phyloP scores from a whole-genome alignment of 768 basidiomycete species.

The Tulasnella sp. region DNA sequence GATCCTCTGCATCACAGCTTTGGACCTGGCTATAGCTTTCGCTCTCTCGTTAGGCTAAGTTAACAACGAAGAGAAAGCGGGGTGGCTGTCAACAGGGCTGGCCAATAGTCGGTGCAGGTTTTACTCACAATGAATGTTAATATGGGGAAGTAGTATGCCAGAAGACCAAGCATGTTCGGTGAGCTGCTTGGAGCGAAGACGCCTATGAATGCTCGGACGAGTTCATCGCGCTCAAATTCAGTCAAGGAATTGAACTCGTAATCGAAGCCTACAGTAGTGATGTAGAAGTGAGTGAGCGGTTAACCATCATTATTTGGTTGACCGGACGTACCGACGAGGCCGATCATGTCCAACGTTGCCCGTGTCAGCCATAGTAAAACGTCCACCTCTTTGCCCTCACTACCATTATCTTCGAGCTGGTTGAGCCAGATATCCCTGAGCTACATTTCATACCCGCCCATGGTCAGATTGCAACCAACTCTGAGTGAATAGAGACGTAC shows the following conservation, averaged over 20 bases:
- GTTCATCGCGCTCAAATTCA: constrained; percentile 34
- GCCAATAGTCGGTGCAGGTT: not conserved
- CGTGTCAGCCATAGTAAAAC: constrained; percentile 15
- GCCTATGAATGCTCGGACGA: constrained; percentile 35
- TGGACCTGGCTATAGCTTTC: not conserved
- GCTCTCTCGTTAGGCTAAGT: constrained; percentile 1
- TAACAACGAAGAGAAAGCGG: not conserved
- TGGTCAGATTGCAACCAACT: not conserved
- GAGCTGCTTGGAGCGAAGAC: constrained; percentile 30
- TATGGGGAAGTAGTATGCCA: not conserved
- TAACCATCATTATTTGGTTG: not conserved
- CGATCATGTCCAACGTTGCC: constrained; percentile 33
- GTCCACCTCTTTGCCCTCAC: not conserved
- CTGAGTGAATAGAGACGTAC: constrained; percentile 34
- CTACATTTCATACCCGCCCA: not conserved
- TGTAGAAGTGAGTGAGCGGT: not conserved
- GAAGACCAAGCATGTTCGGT: not conserved
- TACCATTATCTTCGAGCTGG: not conserved
- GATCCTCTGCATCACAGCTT: not conserved
- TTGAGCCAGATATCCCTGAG: constrained; percentile 18
- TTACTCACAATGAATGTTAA: not conserved
- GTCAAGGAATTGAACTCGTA: constrained; percentile 38
- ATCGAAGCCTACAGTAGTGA: constrained; percentile 32
- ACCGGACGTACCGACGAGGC: constrained; percentile 29
- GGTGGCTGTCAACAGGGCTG: not conserved